These are phyloP conservation scores for Sicyos edulis DNA, from an alignment of 306 rosid genomes.

Conservation along the genomic window DNA sequence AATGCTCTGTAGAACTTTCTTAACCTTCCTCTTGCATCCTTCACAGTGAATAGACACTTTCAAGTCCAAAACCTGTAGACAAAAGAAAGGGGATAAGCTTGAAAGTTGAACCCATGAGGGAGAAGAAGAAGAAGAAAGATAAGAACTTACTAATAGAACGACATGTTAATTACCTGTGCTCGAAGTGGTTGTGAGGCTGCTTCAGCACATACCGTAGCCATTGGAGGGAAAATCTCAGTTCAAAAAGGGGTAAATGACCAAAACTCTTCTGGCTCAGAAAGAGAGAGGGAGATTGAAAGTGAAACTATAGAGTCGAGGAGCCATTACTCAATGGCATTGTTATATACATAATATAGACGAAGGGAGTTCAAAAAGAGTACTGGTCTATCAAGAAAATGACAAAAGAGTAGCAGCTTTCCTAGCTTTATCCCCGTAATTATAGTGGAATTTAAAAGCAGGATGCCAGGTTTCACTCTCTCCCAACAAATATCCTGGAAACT, in stretches of 20 bases:
- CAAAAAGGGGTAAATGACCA: conserved; percentile 1
- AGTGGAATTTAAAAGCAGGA: conserved; percentile 22
- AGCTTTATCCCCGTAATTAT: conserved; percentile 22
- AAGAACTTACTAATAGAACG: neutral
- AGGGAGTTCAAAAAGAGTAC: neutral
- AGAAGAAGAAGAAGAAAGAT: neutral
- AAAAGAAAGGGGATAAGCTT: conserved; percentile 11
- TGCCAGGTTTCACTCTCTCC: conserved; percentile 23
- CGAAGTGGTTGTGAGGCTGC: conserved; percentile 16
- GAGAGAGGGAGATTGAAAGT: conserved; percentile 11
- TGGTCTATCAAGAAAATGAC: conserved; percentile 15
- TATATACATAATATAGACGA: neutral
- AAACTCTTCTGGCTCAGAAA: conserved; percentile 1
- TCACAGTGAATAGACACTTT: conserved; percentile 82
- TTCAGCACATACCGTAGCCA: conserved; percentile 18
- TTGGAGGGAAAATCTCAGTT: conserved; percentile 11
- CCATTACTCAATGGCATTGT: conserved; percentile 5
- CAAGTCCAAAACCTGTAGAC: conserved; percentile 59
- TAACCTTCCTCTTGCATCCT: conserved; percentile 80
- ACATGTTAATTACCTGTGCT: conserved; percentile 16
- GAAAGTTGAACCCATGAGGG: neutral
- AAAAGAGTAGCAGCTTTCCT: conserved; percentile 20
- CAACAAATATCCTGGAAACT: conserved; percentile 22
- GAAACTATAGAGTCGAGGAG: conserved; percentile 1
- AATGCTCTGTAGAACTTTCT: conserved; percentile 66